Percentiles rank a stretch among this genome's conserved stretches.
Conservation (phyloP, 441 rosid genomes). For the Euphorbia schlechtendalii region DNA sequence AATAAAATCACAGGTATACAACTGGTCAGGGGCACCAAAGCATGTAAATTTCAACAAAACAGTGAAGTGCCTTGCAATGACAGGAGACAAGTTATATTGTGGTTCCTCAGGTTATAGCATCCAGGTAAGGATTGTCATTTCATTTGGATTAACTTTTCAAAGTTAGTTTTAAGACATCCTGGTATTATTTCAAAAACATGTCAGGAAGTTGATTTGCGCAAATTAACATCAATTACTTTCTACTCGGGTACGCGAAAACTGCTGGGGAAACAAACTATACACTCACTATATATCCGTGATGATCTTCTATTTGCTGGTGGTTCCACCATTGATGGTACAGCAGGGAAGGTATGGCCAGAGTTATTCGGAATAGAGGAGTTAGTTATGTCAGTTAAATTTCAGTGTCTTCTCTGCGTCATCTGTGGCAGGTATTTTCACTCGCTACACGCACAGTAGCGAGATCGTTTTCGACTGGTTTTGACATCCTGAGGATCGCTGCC, state of each 20-base stretch:
- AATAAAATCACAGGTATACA: conserved; percentile 38
- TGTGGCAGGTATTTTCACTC: conserved; percentile 37
- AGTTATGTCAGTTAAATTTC: not conserved
- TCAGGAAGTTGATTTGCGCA: conserved; percentile 49
- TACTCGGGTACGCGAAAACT: conserved; percentile 48
- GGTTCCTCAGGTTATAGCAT: conserved; percentile 53
- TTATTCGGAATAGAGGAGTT: not conserved
- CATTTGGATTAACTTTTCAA: not conserved
- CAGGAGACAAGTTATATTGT: conserved; percentile 42
- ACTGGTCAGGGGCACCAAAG: conserved; percentile 51
- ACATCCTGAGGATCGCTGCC: conserved; percentile 34
- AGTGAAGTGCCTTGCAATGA: conserved; percentile 48
- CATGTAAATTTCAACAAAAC: conserved; percentile 43
- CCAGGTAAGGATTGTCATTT: conserved; percentile 32
- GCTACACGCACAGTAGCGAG: conserved; percentile 32
- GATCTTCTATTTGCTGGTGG: conserved; percentile 43
- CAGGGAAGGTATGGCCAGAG: conserved; percentile 37
- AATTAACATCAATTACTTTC: conserved; percentile 31
- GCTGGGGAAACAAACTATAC: conserved; percentile 45
- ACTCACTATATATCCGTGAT: conserved; percentile 33
- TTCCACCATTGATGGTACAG: conserved; percentile 46
- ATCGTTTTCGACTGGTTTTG: conserved; percentile 33
- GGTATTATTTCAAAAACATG: not conserved
- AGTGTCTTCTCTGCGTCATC: not conserved
- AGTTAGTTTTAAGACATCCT: not conserved